A percentile compares a stretch with the other conserved stretches of the same genome.
Conservation (phyloP, 176 grass and related monocot species). For the Phragmites australis region DNA sequence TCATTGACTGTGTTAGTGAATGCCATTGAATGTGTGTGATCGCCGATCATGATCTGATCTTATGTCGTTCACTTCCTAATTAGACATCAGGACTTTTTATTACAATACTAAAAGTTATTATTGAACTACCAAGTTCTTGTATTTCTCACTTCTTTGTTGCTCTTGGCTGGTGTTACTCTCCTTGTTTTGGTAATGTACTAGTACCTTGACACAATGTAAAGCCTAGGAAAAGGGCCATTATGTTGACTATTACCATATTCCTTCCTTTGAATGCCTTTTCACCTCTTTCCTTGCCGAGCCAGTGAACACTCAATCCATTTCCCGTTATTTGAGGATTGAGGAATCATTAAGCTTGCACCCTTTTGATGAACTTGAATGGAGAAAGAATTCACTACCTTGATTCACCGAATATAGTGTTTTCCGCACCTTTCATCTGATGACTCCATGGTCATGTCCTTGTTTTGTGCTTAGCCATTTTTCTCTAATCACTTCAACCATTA, state of each 20-base stretch:
- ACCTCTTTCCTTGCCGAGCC: not conserved
- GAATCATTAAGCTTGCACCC: not conserved
- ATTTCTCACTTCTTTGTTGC: not conserved
- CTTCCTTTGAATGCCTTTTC: not conserved
- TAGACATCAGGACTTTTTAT: conserved; percentile 4
- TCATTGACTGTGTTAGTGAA: conserved; percentile 3
- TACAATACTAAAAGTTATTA: conserved; percentile 6
- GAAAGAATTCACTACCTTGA: not conserved
- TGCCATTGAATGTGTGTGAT: conserved; percentile 1
- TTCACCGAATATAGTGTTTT: not conserved
- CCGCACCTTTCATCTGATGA: not conserved
- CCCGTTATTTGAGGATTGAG: not conserved
- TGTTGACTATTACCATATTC: not conserved
- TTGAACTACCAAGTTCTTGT: conserved; percentile 14
- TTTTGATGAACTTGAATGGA: conserved; percentile 32
- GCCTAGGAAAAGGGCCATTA: not conserved
- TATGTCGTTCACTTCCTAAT: conserved; percentile 22
- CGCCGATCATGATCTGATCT: not conserved
- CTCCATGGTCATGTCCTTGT: not conserved
- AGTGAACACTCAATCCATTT: not conserved
- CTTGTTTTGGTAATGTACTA: not conserved
- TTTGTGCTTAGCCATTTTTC: not conserved
- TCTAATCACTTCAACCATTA: not conserved
- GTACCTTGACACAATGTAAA: not conserved
- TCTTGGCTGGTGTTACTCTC: conserved; percentile 2